Evolutionary conservation across 2,329 filamentous ascomycete genomes (phyloP).

Genomic region (Aspergillus novofumigatus): DNA sequence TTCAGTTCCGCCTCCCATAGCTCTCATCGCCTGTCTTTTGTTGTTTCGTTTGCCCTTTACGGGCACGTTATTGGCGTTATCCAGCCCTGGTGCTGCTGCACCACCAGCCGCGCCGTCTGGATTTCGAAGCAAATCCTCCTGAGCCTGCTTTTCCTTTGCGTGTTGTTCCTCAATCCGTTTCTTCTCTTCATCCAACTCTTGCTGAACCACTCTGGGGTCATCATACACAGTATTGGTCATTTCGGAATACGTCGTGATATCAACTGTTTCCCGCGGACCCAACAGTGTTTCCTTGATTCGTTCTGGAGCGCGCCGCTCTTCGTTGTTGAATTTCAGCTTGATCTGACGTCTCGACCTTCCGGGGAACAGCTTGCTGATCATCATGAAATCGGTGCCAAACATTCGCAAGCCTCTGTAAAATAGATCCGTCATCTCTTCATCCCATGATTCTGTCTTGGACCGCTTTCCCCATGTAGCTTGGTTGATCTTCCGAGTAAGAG

Average conservation of each 20-base stretch:
- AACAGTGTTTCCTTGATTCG: conserved; percentile 51
- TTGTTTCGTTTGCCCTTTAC: conserved; percentile 27
- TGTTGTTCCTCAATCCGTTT: conserved; percentile 45
- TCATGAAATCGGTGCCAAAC: conserved; percentile 63
- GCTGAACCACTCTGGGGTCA: conserved; percentile 37
- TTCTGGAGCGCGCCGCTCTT: conserved; percentile 54
- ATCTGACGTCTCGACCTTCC: conserved; percentile 57
- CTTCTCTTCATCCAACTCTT: conserved; percentile 43
- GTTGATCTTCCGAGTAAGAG: conserved; percentile 45
- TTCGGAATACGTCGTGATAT: conserved; percentile 42
- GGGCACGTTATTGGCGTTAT: conserved; percentile 25
- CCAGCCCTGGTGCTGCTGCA: conserved; percentile 22
- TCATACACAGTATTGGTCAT: conserved; percentile 45
- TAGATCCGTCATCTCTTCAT: conserved; percentile 53
- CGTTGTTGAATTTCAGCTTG: conserved; percentile 60
- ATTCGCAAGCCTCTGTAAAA: conserved; percentile 61
- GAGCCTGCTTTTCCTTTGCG: conserved; percentile 41
- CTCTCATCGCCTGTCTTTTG: conserved; percentile 26
- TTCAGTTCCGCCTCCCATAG: conserved; percentile 33
- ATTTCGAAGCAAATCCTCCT: conserved; percentile 42
- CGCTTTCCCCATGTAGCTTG: conserved; percentile 45
- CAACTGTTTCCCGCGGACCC: conserved; percentile 41
- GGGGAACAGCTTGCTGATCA: conserved; percentile 60
- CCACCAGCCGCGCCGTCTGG: conserved; percentile 32
- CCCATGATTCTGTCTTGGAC: conserved; percentile 54